These are phyloP conservation scores for Monosporascus cannonballus DNA, from an alignment of 2,329 filamentous ascomycete genomes.

Conservation along the genomic window DNA sequence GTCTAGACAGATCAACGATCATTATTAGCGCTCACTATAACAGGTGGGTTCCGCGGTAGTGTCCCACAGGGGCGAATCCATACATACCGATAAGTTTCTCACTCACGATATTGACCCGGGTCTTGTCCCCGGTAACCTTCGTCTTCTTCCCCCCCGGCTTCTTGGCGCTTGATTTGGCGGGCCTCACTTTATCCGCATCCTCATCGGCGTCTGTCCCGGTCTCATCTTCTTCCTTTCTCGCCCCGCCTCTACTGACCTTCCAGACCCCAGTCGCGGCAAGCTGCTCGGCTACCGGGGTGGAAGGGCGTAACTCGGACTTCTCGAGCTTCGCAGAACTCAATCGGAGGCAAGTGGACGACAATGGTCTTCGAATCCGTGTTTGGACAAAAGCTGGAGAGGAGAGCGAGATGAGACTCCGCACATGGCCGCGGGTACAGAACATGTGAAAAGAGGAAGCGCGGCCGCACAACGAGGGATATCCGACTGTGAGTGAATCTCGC, in stretches of 20 bases:
- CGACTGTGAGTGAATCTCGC: too few species aligned
- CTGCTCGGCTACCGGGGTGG: slow-evolving; percentile 13
- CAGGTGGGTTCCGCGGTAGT: too few species aligned
- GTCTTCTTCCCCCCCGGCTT: neutral
- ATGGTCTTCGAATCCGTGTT: neutral
- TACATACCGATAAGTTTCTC: slow-evolving; percentile 43
- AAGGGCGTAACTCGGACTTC: neutral
- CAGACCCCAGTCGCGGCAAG: slow-evolving; percentile 15
- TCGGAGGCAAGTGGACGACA: slow-evolving; percentile 7
- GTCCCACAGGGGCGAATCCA: neutral
- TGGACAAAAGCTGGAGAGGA: neutral
- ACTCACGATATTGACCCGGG: slow-evolving; percentile 47
- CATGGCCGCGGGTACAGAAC: slow-evolving; percentile 18
- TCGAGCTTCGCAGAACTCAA: slow-evolving; percentile 1
- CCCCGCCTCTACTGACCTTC: neutral
- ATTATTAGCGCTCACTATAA: too few species aligned
- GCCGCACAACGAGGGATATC: too few species aligned
- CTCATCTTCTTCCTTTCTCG: neutral
- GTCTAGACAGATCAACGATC: slow-evolving; percentile 36
- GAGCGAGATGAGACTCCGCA: slow-evolving; percentile 11
- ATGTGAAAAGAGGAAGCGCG: slow-evolving; percentile 15
- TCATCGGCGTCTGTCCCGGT: neutral
- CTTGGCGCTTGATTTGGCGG: neutral
- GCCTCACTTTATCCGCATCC: neutral
- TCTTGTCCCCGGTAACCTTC: slow-evolving; percentile 23